Evolutionary conservation across 495 filamentous ascomycete species (phyloP), one percentile per base, ranked within the genome.

Genomic region (Podospora sp.): DNA sequence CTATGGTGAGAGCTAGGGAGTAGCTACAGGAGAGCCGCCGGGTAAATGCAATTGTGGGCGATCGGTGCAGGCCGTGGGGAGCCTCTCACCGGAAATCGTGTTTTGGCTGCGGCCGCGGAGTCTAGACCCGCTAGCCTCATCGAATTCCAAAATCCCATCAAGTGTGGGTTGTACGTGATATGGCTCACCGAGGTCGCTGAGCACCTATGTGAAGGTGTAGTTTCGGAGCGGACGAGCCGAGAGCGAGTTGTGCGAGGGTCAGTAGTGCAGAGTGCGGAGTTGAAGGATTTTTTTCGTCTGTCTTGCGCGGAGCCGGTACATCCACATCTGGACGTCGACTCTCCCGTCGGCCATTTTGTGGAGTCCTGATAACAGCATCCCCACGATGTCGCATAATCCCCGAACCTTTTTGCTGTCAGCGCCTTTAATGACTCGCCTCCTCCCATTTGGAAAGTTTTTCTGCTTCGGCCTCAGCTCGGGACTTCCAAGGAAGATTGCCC

Each of bases 1-100:
- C 26, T 20, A 29, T 63, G 8, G 55, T 27, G 46, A 33, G 55
- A 59, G 67, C 70, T 67, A 69, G 64, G 64, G 68, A 68, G 61
- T 52, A 21, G 36, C 66, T 24, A 65, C 63, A 66, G 71, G 57
- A 62, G 71, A 75, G 72, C 73, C 66, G 70, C 69, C 72, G 73
- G 73, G 35, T 72, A 72, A 75, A 67, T 66, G 65, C 57, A 53
- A 21, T 35, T 49, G 59, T 51, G 67, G 67, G 63, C 65, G 72
- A 73, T 73, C 72, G 16, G 21, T 52, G 64, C 64, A 65, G 51
- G 20, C 20, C 25, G 21, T 26, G 49, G 46, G 46, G 24, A 55
- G 20, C 9, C 52, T 12, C 6, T 55, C 52, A 55, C 52, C 20
- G 52, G 22, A 6, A 24, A 22, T 55, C 52, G 14, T 9, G 3